Evolutionary conservation across 148 eudicot genomes (phyloP), one percentile per base, ranked within the genome.

Genomic region (Rhododendron ovatum): DNA sequence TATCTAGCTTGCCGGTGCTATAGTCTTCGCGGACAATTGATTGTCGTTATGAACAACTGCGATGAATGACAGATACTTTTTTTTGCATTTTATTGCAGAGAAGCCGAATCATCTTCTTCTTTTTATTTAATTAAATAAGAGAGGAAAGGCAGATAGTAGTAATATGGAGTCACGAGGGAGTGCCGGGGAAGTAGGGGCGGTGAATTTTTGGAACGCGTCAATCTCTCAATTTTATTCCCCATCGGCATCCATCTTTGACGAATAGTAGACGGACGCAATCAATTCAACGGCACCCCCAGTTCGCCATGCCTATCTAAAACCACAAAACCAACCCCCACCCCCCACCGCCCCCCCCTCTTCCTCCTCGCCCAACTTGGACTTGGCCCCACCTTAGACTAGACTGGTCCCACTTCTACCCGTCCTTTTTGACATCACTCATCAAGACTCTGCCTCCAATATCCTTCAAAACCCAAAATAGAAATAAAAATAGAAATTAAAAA

Each of bases 131-230:
- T 2, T 12, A 59, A 20, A 6, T 5, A 20, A 5, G 65, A 61
- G 1, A 61, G 10, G 7, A 61, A 61, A 1, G 12, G 28, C 3
- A 0, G 6, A 55, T 3, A 55, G 17, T 15, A 55, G 0, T 41
- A 5, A 24, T 7, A 22, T 78, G 17, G 11, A 50, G 30, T 67
- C 59, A 45, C 59, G 85, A 48, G 33, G n/a, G n/a, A 45, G 85
- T 88, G 85, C 82, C 89, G 89, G 89, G 78, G 67, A 22, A 82
- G 48, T 24, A 0, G 83, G 87, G 89, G 85, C 80, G 85, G 83
- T 41, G 89, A 85, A 85, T n/a, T 55, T 81, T 80, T 48, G 85
- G 87, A 88, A 61, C 87, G 85, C 78, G 82, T 88, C 85, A 35
- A 74, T 75, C 74, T 74, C 82, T 81, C 73, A 22, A 3, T 1